Evolutionary conservation across 2,329 filamentous ascomycete species (phyloP).

Genomic region (Colletotrichum horii): DNA sequence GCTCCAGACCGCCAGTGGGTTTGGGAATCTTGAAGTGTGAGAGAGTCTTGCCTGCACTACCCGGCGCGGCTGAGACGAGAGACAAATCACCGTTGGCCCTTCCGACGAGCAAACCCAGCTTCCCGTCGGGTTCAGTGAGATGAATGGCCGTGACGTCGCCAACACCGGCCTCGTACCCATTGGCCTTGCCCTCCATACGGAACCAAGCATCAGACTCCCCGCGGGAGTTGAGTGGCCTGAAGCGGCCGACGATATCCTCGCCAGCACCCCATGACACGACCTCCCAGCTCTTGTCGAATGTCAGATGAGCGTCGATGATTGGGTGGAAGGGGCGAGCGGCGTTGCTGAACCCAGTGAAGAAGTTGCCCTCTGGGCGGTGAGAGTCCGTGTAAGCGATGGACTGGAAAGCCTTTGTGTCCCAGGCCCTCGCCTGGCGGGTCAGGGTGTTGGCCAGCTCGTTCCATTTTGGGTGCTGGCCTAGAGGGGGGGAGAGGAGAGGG

Average conservation of each 20-base stretch:
- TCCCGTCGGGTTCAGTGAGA: constrained; percentile 40
- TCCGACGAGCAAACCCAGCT: constrained; percentile 47
- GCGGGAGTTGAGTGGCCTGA: constrained; percentile 33
- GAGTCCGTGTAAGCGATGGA: constrained; percentile 29
- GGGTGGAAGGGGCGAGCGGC: constrained; percentile 42
- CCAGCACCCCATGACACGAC: constrained; percentile 56
- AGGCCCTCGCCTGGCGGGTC: constrained; percentile 57
- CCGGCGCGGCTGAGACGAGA: constrained; percentile 43
- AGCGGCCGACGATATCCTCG: constrained; percentile 53
- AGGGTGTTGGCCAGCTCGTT: constrained; percentile 46
- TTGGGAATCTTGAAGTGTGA: constrained; percentile 26
- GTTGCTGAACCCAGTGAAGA: constrained; percentile 12
- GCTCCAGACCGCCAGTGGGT: constrained; percentile 33
- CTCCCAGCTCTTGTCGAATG: constrained; percentile 44
- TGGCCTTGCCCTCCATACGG: constrained; percentile 38
- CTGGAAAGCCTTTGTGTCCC: constrained; percentile 53
- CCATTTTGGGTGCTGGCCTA: constrained; percentile 34
- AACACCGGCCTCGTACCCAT: constrained; percentile 46
- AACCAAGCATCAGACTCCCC: constrained; percentile 21
- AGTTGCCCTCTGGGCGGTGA: constrained; percentile 23
- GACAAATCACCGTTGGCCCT: constrained; percentile 55
- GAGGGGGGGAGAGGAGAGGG: constrained; percentile 40
- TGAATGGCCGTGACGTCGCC: constrained; percentile 56
- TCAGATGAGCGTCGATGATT: constrained; percentile 50
- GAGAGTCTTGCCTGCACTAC: constrained; percentile 31